phyloP scores from a whole-genome alignment of 2,329 filamentous ascomycete species.

The Tolypocladium amazonense region DNA sequence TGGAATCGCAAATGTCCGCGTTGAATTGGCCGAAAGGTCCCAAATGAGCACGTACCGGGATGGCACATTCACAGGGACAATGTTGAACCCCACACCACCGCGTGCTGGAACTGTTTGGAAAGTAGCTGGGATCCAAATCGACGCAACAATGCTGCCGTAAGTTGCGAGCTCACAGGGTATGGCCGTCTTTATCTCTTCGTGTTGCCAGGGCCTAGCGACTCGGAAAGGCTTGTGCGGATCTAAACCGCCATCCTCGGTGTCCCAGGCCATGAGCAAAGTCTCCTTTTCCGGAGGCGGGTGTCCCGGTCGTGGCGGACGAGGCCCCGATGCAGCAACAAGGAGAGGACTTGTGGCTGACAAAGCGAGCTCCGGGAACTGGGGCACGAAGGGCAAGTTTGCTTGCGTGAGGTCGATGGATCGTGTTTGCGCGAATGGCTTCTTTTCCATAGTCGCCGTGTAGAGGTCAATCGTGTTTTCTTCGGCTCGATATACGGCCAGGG shows the following conservation, averaged over 20 bases:
- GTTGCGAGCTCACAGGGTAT: constrained; percentile 24
- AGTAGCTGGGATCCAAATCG: constrained; percentile 28
- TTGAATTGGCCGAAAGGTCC: constrained; percentile 27
- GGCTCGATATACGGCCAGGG: constrained; percentile 24
- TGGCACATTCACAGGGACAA: constrained; percentile 19
- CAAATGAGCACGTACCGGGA: constrained; percentile 26
- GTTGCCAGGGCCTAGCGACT: constrained; percentile 24
- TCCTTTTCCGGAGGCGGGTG: constrained; percentile 25
- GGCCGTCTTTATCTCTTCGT: constrained; percentile 27
- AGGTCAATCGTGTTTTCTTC: constrained; percentile 21
- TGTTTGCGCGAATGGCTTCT: constrained; percentile 25
- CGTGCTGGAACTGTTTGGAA: constrained; percentile 20
- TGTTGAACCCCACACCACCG: constrained; percentile 18
- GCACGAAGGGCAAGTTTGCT: constrained; percentile 23
- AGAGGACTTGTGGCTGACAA: constrained; percentile 27
- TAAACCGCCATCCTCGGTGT: constrained; percentile 17
- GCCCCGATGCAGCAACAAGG: constrained; percentile 26
- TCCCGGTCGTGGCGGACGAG: constrained; percentile 24
- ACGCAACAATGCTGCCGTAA: constrained; percentile 26
- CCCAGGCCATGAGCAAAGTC: constrained; percentile 28
- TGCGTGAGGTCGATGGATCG: constrained; percentile 23
- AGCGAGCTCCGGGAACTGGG: constrained; percentile 28
- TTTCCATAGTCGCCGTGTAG: constrained; percentile 17
- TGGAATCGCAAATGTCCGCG: constrained; percentile 26
- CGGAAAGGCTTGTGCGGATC: constrained; percentile 21